Evolutionary conservation across 352 stramenopile genomes (phyloP).

Genomic region (Phytopythium sindhum): DNA sequence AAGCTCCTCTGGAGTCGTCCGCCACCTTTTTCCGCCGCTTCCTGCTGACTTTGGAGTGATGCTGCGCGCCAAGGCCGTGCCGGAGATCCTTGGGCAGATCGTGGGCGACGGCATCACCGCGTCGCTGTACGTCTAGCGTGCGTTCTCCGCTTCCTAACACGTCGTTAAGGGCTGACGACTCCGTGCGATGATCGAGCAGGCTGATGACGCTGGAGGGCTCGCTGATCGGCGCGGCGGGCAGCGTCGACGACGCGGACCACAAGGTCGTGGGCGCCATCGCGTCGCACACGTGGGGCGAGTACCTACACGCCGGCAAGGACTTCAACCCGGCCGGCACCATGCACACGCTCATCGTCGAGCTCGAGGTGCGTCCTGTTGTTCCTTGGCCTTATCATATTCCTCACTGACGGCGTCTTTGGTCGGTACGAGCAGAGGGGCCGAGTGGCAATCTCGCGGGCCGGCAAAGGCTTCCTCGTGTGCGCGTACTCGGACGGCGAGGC

Average conservation of each 20-base stretch:
- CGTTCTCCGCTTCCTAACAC: background rate
- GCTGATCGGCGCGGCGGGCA: constrained; percentile 74
- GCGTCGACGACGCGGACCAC: constrained; percentile 55
- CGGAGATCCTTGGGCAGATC: constrained; percentile 76
- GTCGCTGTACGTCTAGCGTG: constrained; percentile 52
- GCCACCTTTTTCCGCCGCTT: background rate
- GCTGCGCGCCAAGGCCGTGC: constrained; percentile 76
- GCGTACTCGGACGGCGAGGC: constrained; percentile 61
- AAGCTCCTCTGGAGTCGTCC: background rate
- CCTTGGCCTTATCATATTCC: background rate
- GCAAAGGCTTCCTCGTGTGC: constrained; percentile 74
- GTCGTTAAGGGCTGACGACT: background rate
- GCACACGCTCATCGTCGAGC: constrained; percentile 64
- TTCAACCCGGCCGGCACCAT: constrained; percentile 52
- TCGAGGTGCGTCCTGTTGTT: constrained; percentile 36
- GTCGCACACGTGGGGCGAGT: constrained; percentile 83
- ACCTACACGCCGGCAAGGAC: constrained; percentile 71
- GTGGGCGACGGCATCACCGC: constrained; percentile 69
- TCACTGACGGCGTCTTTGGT: background rate
- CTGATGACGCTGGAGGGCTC: constrained; percentile 82
- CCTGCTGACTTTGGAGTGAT: constrained; percentile 22
- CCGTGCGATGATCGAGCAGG: constrained; percentile 18
- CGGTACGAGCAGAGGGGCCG: constrained; percentile 33
- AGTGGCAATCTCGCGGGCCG: constrained; percentile 59
- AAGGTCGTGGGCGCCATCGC: constrained; percentile 86